phyloP scores from a whole-genome alignment of 805 yeast genomes.

The Pichia insulana region DNA sequence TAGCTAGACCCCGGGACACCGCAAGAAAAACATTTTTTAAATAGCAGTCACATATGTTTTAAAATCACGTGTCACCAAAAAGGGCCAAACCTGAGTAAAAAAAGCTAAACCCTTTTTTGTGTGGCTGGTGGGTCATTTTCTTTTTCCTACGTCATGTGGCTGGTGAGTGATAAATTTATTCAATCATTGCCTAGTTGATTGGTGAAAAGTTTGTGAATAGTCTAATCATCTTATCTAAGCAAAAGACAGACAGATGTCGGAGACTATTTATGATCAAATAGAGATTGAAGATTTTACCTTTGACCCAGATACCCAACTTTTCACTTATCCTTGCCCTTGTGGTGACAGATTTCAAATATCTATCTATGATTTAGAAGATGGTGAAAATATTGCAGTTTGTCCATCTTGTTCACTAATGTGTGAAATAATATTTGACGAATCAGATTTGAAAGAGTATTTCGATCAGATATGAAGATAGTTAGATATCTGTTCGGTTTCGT shows the following conservation, averaged over 20 bases:
- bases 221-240: too few relatives aligned
- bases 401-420: slow-evolving; percentile 95
- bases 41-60: slow-evolving; percentile 1
- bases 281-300: slow-evolving; percentile 96
- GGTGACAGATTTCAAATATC: slow-evolving; percentile 89
- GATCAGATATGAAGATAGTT: slow-evolving; percentile 20
- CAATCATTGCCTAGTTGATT: too few relatives aligned
- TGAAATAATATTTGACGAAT: slow-evolving; percentile 76
- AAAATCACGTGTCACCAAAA: too few relatives aligned
- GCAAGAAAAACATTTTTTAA: not conserved
- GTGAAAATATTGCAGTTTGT: slow-evolving; percentile 91
- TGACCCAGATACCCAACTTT: slow-evolving; percentile 72
- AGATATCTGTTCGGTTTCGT: too few relatives aligned
- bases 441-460: slow-evolving; percentile 40
- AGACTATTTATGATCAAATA: slow-evolving; percentile 78
- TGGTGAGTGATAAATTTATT: too few relatives aligned
- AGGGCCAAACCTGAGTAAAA: too few relatives aligned
- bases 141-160: too few relatives aligned
- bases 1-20: slow-evolving; percentile 3
- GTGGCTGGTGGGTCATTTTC: not conserved
- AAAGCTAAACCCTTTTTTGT: too few relatives aligned
- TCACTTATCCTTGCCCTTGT: slow-evolving; percentile 96
- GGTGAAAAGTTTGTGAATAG: too few relatives aligned
- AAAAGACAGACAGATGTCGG: slow-evolving; percentile 31
- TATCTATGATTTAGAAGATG: slow-evolving; percentile 79